Percentiles rank a stretch among this genome's conserved stretches.
Conservation (phyloP, 305 asterid species). For the Monarda citriodora region DNA sequence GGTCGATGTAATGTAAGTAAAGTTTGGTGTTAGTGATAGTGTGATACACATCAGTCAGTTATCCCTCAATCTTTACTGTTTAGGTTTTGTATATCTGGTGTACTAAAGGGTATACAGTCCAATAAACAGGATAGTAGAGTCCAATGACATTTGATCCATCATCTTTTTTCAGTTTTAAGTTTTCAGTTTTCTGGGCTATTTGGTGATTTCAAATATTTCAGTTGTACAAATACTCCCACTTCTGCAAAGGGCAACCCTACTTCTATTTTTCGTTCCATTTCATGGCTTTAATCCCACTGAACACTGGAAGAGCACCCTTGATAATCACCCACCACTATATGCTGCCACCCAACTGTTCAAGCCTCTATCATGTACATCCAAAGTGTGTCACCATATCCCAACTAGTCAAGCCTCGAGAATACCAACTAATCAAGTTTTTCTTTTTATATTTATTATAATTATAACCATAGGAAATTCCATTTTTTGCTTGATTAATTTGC, state of each 20-base stretch:
- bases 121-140: neutral
- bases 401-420: no score
- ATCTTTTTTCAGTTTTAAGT: neutral
- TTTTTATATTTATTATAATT: no score
- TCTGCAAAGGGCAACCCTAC: neutral
- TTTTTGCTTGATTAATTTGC: no score
- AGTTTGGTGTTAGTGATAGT: neutral
- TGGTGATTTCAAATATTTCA: neutral
- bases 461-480: no score
- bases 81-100: neutral
- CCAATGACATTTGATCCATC: neutral
- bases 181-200: neutral
- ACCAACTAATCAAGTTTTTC: no score
- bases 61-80: neutral
- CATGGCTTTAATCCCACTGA: neutral
- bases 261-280: neutral
- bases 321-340: neutral
- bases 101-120: neutral
- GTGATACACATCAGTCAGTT: no score
- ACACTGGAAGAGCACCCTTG: neutral
- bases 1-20: neutral
- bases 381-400: neutral
- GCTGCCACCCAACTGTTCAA: neutral
- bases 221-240: neutral
- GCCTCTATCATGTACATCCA: neutral